Evolutionary conservation across 1,284 basidiomycete genomes (phyloP).

Genomic region (Pseudozyma tsukubaensis): DNA sequence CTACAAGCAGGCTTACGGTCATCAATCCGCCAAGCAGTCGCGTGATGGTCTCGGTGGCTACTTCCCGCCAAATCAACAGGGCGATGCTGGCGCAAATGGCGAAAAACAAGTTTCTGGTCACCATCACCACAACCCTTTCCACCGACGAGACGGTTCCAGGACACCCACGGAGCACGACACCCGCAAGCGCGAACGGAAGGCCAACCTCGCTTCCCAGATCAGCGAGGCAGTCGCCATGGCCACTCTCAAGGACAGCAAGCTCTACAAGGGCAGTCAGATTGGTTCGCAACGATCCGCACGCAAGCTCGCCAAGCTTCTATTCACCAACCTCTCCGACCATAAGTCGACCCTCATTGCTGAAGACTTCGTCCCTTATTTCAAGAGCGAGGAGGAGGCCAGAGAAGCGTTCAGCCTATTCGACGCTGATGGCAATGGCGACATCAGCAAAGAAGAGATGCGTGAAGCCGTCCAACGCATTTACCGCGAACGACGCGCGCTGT

Average conservation of each 20-base stretch:
- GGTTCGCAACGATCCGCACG: conserved; percentile 77
- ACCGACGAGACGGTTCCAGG: conserved; percentile 19
- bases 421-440: conserved; percentile 85
- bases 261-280: conserved; percentile 55
- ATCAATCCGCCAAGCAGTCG: conserved; percentile 47
- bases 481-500: conserved; percentile 79
- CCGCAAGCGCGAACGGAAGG: conserved; percentile 36
- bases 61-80: conserved; percentile 38
- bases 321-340: conserved; percentile 71
- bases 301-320: conserved; percentile 79
- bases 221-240: conserved; percentile 63
- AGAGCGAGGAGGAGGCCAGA: conserved; percentile 78
- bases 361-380: conserved; percentile 77
- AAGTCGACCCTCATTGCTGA: conserved; percentile 72
- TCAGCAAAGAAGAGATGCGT: conserved; percentile 83
- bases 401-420: conserved; percentile 82
- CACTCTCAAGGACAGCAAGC: conserved; percentile 65
- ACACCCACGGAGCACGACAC: conserved; percentile 32
- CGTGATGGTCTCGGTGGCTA: conserved; percentile 56
- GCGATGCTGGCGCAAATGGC: conserved; percentile 6
- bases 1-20: conserved; percentile 39
- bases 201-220: conserved; percentile 58
- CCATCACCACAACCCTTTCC: conserved; percentile 19
- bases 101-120: conserved; percentile 19
- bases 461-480: conserved; percentile 86